A percentile compares a stretch with the other conserved stretches of the same genome.
phyloP scores from a whole-genome alignment of 2,329 filamentous ascomycete species.

The Plectosphaerella cucumerina region DNA sequence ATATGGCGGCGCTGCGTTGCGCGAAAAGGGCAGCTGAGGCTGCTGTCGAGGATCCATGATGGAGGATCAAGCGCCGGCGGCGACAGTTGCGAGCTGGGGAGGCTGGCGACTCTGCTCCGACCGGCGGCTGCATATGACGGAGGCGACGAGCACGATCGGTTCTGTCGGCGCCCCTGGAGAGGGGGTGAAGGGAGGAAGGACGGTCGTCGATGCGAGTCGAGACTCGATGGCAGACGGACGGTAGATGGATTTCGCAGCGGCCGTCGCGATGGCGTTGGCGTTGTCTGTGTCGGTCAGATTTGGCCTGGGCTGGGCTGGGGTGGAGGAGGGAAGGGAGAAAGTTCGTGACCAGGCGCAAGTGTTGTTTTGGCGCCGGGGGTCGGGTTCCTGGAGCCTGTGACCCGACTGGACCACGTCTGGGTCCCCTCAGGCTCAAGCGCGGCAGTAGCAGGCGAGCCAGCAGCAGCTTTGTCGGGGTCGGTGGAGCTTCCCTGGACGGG shows the following conservation, averaged over 20 bases:
- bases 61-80: neutral
- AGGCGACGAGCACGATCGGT: neutral
- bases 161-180: neutral
- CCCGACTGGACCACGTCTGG: neutral
- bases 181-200: neutral
- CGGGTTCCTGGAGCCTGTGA: neutral
- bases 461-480: constrained; percentile 1
- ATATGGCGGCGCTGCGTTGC: constrained; percentile 21
- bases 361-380: constrained; percentile 2
- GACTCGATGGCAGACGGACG: neutral
- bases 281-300: neutral
- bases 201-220: no score
- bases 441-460: no score
- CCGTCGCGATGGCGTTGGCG: neutral
- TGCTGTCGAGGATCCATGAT: constrained; percentile 26
- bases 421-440: neutral
- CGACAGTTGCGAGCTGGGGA: neutral
- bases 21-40: constrained; percentile 25
- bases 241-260: neutral
- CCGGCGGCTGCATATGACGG: neutral
- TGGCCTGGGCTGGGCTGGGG: no score
- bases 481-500: constrained; percentile 1
- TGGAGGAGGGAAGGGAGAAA: neutral
- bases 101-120: neutral
- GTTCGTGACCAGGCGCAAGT: neutral